Conservation (phyloP, 164 flowering plant genomes). For the Warburgia ugandensis region DNA sequence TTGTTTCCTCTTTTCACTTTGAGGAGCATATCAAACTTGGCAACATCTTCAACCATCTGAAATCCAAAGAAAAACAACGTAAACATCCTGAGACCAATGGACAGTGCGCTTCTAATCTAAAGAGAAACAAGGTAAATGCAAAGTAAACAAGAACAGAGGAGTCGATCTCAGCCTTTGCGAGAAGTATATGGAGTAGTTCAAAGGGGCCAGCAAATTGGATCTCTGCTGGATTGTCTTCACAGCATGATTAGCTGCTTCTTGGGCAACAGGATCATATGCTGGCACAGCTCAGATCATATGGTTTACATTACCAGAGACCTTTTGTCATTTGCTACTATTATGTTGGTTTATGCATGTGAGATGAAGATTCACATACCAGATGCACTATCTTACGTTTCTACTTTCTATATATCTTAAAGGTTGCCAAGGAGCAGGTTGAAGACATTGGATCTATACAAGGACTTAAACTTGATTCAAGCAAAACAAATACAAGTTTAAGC, state of each 20-base stretch:
- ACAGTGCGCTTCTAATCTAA: too few species aligned
- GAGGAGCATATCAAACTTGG: slow-evolving; percentile 51
- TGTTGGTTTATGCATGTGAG: too few species aligned
- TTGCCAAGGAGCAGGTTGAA: background rate
- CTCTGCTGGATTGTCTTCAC: slow-evolving; percentile 61
- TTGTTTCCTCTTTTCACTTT: slow-evolving; percentile 18
- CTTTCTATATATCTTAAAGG: background rate
- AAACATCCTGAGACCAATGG: too few species aligned
- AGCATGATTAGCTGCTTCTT: slow-evolving; percentile 72
- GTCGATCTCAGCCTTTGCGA: slow-evolving; percentile 66
- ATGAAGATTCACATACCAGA: too few species aligned
- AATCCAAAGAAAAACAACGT: background rate
- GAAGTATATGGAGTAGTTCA: slow-evolving; percentile 56
- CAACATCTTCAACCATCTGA: slow-evolving; percentile 47
- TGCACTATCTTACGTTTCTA: background rate
- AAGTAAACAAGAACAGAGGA: background rate
- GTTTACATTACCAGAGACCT: slow-evolving; percentile 10
- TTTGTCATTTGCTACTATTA: background rate
- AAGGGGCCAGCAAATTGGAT: slow-evolving; percentile 65
- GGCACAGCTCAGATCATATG: slow-evolving; percentile 52
- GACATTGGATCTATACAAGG: background rate
- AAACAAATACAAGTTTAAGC: too few species aligned
- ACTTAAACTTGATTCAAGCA: background rate
- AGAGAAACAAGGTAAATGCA: background rate
- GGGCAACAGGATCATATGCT: slow-evolving; percentile 54